Percentiles rank a stretch among this genome's conserved stretches.
phyloP scores from a whole-genome alignment of 2,329 filamentous ascomycete genomes.

The Trichoderma hamatum region DNA sequence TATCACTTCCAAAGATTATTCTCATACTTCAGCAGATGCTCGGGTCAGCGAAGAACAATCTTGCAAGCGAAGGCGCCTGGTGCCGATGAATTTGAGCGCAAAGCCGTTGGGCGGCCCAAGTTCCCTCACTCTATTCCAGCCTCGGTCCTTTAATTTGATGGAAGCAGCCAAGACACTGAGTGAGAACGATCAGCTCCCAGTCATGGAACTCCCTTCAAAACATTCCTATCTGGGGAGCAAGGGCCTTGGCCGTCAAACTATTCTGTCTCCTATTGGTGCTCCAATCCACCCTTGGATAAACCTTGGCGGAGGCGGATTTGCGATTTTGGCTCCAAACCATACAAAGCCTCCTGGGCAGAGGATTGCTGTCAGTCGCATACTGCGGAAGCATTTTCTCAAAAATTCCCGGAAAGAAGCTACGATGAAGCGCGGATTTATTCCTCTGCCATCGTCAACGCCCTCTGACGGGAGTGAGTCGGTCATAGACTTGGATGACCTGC shows the following conservation, averaged over 20 bases:
- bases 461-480: conserved; percentile 43
- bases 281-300: conserved; percentile 35
- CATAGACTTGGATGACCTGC: conserved; percentile 46
- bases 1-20: not conserved
- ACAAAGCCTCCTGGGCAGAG: conserved; percentile 49
- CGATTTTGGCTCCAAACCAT: conserved; percentile 31
- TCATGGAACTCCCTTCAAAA: not conserved
- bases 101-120: conserved; percentile 8
- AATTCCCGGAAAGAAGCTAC: conserved; percentile 32
- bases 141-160: conserved; percentile 21
- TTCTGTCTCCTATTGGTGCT: conserved; percentile 32
- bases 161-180: not conserved
- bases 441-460: conserved; percentile 29
- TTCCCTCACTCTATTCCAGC: conserved; percentile 17
- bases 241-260: conserved; percentile 32
- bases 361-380: conserved; percentile 46
- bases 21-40: not conserved
- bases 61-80: conserved; percentile 36
- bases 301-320: conserved; percentile 34
- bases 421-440: conserved; percentile 24
- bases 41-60: conserved; percentile 24
- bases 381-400: conserved; percentile 46
- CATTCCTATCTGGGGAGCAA: conserved; percentile 44
- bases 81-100: conserved; percentile 32
- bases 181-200: no score